A percentile compares a stretch with the other conserved stretches of the same genome.
These are phyloP conservation scores for Leptosphaerulina australis DNA, from an alignment of 2,329 filamentous ascomycete genomes.

Conservation along the genomic window DNA sequence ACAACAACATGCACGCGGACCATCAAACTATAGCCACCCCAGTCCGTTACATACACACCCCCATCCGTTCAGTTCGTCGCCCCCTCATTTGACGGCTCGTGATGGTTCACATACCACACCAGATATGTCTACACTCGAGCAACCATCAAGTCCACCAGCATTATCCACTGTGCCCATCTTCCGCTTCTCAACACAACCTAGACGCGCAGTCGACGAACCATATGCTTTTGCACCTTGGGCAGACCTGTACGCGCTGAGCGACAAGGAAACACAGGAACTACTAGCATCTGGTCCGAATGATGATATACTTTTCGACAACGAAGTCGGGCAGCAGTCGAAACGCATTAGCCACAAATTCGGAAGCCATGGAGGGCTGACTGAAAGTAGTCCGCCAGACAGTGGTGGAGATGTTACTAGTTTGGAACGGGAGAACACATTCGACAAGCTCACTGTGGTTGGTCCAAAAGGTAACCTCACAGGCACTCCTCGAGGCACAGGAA, in stretches of 20 bases:
- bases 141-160: slow-evolving; percentile 19
- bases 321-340: slow-evolving; percentile 5
- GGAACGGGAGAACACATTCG: slow-evolving; percentile 43
- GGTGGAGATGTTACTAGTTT: slow-evolving; percentile 2
- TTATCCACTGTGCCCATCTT: slow-evolving; percentile 30
- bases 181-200: slow-evolving; percentile 6
- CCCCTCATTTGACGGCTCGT: slow-evolving; percentile 26
- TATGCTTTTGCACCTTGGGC: slow-evolving; percentile 27
- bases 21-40: slow-evolving; percentile 33
- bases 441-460: slow-evolving; percentile 43
- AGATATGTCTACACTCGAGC: slow-evolving; percentile 10
- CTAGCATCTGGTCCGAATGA: slow-evolving; percentile 47
- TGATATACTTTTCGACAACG: slow-evolving; percentile 38
- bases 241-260: slow-evolving; percentile 35
- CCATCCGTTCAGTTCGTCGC: slow-evolving; percentile 41
- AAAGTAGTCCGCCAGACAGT: slow-evolving; percentile 12
- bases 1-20: slow-evolving; percentile 16
- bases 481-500: slow-evolving; percentile 44
- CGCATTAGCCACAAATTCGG: slow-evolving; percentile 4
- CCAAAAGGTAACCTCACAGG: slow-evolving; percentile 47
- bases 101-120: slow-evolving; percentile 16
- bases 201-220: slow-evolving; percentile 17
- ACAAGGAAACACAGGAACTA: slow-evolving; percentile 43
- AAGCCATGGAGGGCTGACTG: neutral
- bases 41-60: slow-evolving; percentile 29